These are phyloP conservation scores for Ogataea ramenticola DNA, from an alignment of 805 yeast species.

Conservation along the genomic window DNA sequence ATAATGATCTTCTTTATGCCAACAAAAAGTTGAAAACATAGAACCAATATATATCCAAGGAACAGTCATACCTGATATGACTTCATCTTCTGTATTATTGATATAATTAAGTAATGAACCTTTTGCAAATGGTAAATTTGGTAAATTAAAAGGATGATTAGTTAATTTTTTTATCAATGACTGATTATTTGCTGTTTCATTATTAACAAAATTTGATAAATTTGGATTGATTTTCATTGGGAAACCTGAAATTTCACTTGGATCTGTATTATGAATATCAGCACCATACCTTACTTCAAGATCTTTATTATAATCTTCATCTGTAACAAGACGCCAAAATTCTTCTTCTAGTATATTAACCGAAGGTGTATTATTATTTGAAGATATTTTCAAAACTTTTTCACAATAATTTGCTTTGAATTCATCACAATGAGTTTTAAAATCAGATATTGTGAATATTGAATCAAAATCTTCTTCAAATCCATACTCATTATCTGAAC, in stretches of 20 bases:
- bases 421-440: conserved; percentile 45
- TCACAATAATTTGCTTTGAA: conserved; percentile 40
- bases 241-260: conserved; percentile 70
- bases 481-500: conserved; percentile 76
- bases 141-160: conserved; percentile 68
- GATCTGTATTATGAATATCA: conserved; percentile 61
- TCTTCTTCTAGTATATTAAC: conserved; percentile 47
- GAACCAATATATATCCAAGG: conserved; percentile 96
- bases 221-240: conserved; percentile 36
- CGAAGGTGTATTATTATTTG: conserved; percentile 26
- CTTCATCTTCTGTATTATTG: conserved; percentile 21
- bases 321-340: conserved; percentile 50
- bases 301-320: conserved; percentile 24
- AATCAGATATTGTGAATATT: conserved; percentile 41
- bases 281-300: conserved; percentile 77
- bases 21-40: conserved; percentile 84
- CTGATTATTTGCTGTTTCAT: conserved; percentile 2
- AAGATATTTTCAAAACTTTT: conserved; percentile 17
- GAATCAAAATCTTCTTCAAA: conserved; percentile 62
- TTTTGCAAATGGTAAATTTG: conserved; percentile 60
- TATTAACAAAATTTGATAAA: conserved; percentile 15
- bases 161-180: conserved; percentile 34
- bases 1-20: conserved; percentile 96
- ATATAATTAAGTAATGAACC: conserved; percentile 66
- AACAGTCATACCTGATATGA: conserved; percentile 84